Conservation (phyloP, 176 grass and related monocot genomes). For the Phyllostachys edulis region DNA sequence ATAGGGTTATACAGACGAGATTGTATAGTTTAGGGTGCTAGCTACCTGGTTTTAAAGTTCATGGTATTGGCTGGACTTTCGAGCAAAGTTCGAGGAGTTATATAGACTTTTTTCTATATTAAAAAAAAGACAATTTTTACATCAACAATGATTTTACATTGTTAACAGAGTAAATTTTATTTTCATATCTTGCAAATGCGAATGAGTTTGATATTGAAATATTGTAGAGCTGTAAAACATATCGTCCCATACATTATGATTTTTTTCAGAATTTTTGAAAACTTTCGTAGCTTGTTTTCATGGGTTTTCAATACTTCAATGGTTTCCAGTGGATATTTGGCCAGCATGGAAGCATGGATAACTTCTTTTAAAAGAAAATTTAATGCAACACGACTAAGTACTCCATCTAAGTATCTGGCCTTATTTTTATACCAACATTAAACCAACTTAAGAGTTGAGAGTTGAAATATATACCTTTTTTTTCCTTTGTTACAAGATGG, state of each 20-base stretch:
- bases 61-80: too few relatives aligned
- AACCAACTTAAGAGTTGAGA: too few relatives aligned
- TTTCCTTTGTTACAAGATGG: not conserved
- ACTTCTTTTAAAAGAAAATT: not conserved
- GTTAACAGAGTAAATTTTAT: not conserved
- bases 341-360: not conserved
- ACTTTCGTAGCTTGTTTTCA: not conserved
- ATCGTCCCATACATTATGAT: not conserved
- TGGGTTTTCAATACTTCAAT: not conserved
- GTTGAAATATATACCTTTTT: too few relatives aligned
- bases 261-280: not conserved
- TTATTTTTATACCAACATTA: conserved; percentile 10
- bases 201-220: not conserved
- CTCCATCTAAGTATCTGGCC: not conserved
- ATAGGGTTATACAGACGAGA: too few relatives aligned
- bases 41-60: too few relatives aligned
- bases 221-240: not conserved
- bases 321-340: not conserved
- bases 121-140: not conserved
- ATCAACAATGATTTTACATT: not conserved
- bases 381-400: not conserved
- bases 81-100: too few relatives aligned
- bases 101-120: too few relatives aligned
- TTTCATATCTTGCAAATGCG: not conserved
- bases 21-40: too few relatives aligned